Base-by-base conservation (phyloP, 2,329 filamentous ascomycete species). In the Bipolaris victoriae region DNA sequence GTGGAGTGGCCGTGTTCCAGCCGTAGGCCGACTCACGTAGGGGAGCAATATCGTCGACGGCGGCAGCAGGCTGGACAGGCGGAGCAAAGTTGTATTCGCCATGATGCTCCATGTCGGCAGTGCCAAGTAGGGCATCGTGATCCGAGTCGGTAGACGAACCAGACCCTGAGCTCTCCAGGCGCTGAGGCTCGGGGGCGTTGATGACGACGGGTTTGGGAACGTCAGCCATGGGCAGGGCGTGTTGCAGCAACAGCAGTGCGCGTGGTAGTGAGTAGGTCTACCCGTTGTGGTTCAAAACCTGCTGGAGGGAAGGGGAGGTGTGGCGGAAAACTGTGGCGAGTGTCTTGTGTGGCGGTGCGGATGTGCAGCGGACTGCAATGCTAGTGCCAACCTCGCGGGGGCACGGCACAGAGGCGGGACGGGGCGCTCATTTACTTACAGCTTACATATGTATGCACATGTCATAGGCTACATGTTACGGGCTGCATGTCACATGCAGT, bases 131-230 rank as follows among this genome's bases (percentile, higher is more conserved):
- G 65, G 81, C 75, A 35, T 72, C 69, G 55, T 76, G 81, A 62
- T 78, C 77, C 40, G 71, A 69, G 47, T 77, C 74, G 47, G 76
- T 79, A 20, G 81, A 81, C 11, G 80, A 81, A 41, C 70, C 77
- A 16, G 82, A 83, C 57, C 77, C 80, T 45, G 83, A 83, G 62
- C 63, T 63, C 24, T 58, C 55, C 3, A 57, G 51, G 40, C 54
- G 61, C 45, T 37, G 44, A 11, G 50, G 44, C 36, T 64, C 64
- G 15, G 71, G 72, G 36, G 58, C 68, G 51, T 75, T 75, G 58
- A 69, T 67, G 36, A 71, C 70, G 29, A 72, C 58, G 36, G 71
- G 70, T 63, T 63, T 70, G 60, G 60, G 61, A 59, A 64, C 67
- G 65, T 69, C 67, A 58, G 65, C 67, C 64, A 63, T 63, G 51